Evolutionary conservation across 495 filamentous ascomycete genomes (phyloP).

Genomic region (Penicillium subrubescens): DNA sequence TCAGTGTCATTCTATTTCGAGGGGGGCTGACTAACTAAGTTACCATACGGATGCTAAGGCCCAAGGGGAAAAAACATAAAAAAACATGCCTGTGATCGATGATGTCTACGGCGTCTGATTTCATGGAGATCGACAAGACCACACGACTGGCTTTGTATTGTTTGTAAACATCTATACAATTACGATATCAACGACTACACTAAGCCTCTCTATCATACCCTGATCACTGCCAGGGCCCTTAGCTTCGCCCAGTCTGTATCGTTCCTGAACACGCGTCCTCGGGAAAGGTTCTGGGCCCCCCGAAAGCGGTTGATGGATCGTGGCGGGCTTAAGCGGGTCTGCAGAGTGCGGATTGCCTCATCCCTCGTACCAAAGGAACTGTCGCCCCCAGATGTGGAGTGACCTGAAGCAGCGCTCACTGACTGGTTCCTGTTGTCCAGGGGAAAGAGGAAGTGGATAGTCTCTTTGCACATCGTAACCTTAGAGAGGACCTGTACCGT

Average conservation of each 20-base stretch:
- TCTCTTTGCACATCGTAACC: constrained; percentile 8
- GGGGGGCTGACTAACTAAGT: neutral
- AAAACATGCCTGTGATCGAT: constrained; percentile 5
- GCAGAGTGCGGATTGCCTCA: constrained; percentile 13
- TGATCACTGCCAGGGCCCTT: neutral
- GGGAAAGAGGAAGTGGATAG: neutral
- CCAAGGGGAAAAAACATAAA: neutral
- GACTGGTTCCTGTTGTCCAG: constrained; percentile 2
- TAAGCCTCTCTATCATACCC: neutral
- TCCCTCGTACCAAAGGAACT: constrained; percentile 20
- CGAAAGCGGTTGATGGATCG: constrained; percentile 36
- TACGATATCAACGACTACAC: neutral
- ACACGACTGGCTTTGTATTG: neutral
- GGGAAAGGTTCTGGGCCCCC: constrained; percentile 32
- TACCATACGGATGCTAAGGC: neutral
- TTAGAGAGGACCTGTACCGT: neutral
- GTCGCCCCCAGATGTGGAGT: constrained; percentile 27
- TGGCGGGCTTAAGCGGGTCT: constrained; percentile 27
- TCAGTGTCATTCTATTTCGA: neutral
- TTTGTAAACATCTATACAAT: neutral
- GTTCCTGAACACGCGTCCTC: constrained; percentile 29
- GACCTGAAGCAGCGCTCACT: neutral
- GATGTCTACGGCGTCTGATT: constrained; percentile 1
- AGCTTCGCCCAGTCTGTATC: neutral
- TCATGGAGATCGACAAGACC: neutral